Evolutionary conservation across 108 stramenopile species (phyloP).

Genomic region (Pseudonitzschia multistriata): DNA sequence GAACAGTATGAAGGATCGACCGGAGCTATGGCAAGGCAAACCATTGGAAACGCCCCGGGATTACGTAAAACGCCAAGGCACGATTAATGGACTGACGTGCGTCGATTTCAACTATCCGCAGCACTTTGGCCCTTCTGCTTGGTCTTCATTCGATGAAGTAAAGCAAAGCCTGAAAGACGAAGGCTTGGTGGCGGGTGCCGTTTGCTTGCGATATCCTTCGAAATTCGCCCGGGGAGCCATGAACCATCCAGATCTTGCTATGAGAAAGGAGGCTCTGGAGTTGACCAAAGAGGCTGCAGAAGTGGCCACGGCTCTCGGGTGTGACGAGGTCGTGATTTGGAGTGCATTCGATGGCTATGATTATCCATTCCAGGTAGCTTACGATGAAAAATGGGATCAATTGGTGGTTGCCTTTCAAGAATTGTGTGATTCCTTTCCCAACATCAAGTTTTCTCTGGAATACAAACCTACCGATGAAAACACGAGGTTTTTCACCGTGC

Average conservation of each 20-base stretch:
- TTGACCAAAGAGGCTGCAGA: conserved; percentile 73
- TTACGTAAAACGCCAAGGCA: conserved; percentile 66
- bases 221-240: conserved; percentile 81
- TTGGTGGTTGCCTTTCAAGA: conserved; percentile 74
- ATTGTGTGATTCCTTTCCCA: conserved; percentile 80
- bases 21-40: not conserved
- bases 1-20: conserved; percentile 84
- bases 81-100: conserved; percentile 65
- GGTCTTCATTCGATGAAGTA: conserved; percentile 47
- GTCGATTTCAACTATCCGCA: conserved; percentile 91
- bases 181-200: conserved; percentile 72
- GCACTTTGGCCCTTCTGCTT: conserved; percentile 53
- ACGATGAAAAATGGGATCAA: conserved; percentile 77
- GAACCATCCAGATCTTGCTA: conserved; percentile 63
- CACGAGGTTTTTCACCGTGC: conserved; percentile 84
- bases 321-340: conserved; percentile 83
- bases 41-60: conserved; percentile 39
- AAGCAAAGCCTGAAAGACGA: conserved; percentile 57
- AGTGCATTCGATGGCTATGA: conserved; percentile 88
- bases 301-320: conserved; percentile 58
- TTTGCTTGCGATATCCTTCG: conserved; percentile 80
- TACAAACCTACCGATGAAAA: conserved; percentile 91
- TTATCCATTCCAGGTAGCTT: conserved; percentile 78
- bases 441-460: conserved; percentile 78
- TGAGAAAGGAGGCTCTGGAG: conserved; percentile 69